Percentiles rank a stretch among this genome's conserved stretches.
Conservation (phyloP, 23 red algal genomes). For the Pyropia yezoensis region DNA sequence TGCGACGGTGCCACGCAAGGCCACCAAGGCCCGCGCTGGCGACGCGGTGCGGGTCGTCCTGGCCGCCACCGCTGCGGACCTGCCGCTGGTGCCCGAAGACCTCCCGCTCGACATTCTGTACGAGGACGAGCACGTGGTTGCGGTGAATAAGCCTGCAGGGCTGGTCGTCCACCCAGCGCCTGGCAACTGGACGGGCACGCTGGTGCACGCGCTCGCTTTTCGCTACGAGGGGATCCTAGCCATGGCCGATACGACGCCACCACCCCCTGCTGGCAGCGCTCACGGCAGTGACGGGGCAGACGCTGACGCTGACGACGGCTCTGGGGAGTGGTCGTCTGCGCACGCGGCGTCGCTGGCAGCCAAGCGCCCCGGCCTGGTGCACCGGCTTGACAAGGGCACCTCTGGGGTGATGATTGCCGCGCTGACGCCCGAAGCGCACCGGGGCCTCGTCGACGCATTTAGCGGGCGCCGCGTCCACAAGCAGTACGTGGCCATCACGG, state of each 20-base stretch:
- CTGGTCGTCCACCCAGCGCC: conserved; percentile 70
- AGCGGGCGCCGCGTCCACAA: conserved; percentile 39
- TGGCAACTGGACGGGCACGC: conserved; percentile 87
- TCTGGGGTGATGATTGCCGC: conserved; percentile 73
- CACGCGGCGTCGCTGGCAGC: not conserved
- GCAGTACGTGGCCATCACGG: conserved; percentile 74
- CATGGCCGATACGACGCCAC: not conserved
- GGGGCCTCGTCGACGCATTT: conserved; percentile 33
- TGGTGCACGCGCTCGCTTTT: conserved; percentile 74
- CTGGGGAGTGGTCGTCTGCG: not conserved
- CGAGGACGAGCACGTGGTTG: conserved; percentile 44
- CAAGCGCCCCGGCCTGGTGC: conserved; percentile 77
- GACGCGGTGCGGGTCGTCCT: conserved; percentile 22
- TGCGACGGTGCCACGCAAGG: conserved; percentile 21
- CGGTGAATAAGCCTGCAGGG: conserved; percentile 71
- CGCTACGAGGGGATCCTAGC: conserved; percentile 20
- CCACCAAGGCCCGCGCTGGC: conserved; percentile 5
- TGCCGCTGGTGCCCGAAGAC: conserved; percentile 19
- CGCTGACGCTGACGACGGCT: not conserved
- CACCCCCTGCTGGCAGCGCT: not conserved
- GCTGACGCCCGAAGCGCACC: conserved; percentile 17
- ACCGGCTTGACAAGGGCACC: conserved; percentile 91
- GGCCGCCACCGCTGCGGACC: conserved; percentile 7
- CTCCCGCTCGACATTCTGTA: conserved; percentile 53
- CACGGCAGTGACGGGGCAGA: not conserved